Evolutionary conservation across 192 early-diverging fungal species (phyloP).

Genomic region (Cladochytrium replicatum): DNA sequence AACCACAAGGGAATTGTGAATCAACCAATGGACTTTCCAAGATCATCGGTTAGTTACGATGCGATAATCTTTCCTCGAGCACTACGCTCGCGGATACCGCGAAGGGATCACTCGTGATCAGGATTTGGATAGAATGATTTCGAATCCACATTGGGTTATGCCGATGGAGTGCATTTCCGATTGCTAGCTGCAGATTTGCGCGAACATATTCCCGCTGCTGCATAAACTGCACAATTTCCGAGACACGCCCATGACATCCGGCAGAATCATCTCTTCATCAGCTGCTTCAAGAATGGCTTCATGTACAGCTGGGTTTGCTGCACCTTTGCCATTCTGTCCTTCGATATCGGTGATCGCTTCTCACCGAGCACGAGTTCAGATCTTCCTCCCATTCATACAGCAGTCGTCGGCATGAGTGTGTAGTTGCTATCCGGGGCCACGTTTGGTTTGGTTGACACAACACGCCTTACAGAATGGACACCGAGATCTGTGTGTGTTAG

Average conservation of each 20-base stretch:
- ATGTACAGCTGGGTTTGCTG: slow-evolving; percentile 81
- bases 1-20: too few species aligned
- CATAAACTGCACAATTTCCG: slow-evolving; percentile 81
- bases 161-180: slow-evolving; percentile 97
- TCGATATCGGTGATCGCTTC: slow-evolving; percentile 69
- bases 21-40: too few species aligned
- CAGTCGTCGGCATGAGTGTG: too few species aligned
- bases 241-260: slow-evolving; percentile 84
- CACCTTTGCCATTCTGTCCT: slow-evolving; percentile 69
- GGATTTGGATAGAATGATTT: too few species aligned
- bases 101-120: too few species aligned
- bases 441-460: too few species aligned
- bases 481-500: too few species aligned
- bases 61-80: slow-evolving; percentile 95
- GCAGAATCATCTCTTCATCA: slow-evolving; percentile 66
- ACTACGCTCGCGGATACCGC: slow-evolving; percentile 93
- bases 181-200: slow-evolving; percentile 84
- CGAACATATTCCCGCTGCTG: slow-evolving; percentile 80
- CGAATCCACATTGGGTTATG: slow-evolving; percentile 75
- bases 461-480: too few species aligned
- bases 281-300: slow-evolving; percentile 75
- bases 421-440: too few species aligned
- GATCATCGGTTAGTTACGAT: slow-evolving; percentile 90
- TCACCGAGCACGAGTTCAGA: slow-evolving; percentile 61
- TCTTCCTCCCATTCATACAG: slow-evolving; percentile 79